Percentiles rank a stretch among this genome's conserved stretches.
These are phyloP conservation scores for Aspergillus pseudotamarii DNA, from an alignment of 2,329 filamentous ascomycete species.

Conservation along the genomic window DNA sequence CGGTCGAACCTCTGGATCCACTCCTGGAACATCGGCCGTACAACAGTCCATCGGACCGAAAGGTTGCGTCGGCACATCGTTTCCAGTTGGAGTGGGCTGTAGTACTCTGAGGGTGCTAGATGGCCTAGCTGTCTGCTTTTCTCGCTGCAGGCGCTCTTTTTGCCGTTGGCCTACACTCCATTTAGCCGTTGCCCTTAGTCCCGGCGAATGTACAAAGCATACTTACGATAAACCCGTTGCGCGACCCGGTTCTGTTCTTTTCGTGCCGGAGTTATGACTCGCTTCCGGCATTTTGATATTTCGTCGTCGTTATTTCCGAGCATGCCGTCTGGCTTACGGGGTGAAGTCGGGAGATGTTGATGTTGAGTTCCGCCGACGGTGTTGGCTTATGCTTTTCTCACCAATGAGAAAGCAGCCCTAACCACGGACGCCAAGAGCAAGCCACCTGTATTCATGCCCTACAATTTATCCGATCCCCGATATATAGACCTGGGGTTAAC, in stretches of 20 bases:
- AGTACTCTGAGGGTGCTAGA: background rate
- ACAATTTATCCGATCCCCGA: background rate
- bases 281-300: conserved; percentile 23
- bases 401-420: conserved; percentile 15
- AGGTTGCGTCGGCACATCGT: rapidly evolving
- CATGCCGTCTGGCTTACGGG: background rate
- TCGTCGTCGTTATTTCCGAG: background rate
- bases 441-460: background rate
- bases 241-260: conserved; percentile 42
- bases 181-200: background rate
- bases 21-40: background rate
- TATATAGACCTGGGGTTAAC: background rate
- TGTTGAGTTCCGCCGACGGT: background rate
- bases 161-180: conserved; percentile 17
- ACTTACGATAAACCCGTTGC: conserved; percentile 41
- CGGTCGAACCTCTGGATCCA: background rate
- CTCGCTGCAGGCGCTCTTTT: conserved; percentile 10
- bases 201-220: too few species aligned
- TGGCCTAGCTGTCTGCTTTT: background rate
- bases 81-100: background rate
- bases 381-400: conserved; percentile 19
- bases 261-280: conserved; percentile 40
- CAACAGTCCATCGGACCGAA: background rate
- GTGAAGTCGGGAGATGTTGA: background rate
- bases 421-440: conserved; percentile 9